Conservation (phyloP, 2,329 filamentous ascomycete genomes). For the Penicillium sp. region DNA sequence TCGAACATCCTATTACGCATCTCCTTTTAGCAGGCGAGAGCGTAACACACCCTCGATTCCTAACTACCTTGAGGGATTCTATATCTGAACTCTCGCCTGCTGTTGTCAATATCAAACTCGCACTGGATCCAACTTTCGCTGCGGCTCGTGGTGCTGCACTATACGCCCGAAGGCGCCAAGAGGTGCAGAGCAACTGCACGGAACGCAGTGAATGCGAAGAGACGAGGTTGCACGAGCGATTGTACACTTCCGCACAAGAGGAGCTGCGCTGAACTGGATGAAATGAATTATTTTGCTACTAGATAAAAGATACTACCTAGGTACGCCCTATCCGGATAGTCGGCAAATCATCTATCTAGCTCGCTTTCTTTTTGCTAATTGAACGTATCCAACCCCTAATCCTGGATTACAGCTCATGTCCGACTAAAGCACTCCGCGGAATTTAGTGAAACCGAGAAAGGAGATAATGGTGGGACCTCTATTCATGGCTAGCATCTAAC, state of each 20-base stretch:
- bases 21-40: constrained; percentile 13
- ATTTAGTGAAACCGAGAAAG: too few species aligned
- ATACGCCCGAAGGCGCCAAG: not conserved
- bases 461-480: too few species aligned
- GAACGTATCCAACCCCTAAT: too few species aligned
- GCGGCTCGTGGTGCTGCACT: not conserved
- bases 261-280: not conserved
- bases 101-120: not conserved
- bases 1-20: constrained; percentile 1
- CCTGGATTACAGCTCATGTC: too few species aligned
- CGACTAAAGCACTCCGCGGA: too few species aligned
- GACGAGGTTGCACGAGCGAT: not conserved
- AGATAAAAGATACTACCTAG: too few species aligned
- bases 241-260: not conserved
- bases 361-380: too few species aligned
- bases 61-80: not conserved
- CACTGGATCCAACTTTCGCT: not conserved
- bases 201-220: not conserved
- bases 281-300: not conserved
- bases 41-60: not conserved
- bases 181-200: not conserved
- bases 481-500: too few species aligned
- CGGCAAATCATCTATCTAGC: too few species aligned
- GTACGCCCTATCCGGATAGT: too few species aligned
- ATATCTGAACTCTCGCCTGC: not conserved